Base-by-base conservation (phyloP, 805 yeast species). In the Tetrapisispora namnaoensis region DNA sequence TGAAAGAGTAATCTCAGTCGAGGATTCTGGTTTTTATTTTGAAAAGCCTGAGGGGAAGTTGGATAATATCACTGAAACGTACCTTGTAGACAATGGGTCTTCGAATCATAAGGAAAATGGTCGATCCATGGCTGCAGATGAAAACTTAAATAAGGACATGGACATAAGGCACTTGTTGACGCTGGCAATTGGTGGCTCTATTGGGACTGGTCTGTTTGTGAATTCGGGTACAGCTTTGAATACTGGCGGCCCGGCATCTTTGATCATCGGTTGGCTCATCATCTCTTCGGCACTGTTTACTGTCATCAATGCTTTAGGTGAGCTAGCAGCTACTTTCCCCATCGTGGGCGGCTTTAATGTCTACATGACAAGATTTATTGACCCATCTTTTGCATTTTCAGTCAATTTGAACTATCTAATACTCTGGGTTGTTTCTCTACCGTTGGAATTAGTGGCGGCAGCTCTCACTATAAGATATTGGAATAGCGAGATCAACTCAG, bases 201-300 rank as follows among this genome's bases (percentile, higher is more conserved):
- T 82, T 37, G 86, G 86, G 50, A 80, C 86, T 0, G 86, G 88
- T 59, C 66, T 82, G 49, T 80, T 82, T 53, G 76, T 82, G 46
- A 86, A 85, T 49, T 74, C 83, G 2, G 86, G 86, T 47, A 64
- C 73, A 38, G 77, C 83, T 0, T 68, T 83, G 52, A 61, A 62
- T 34, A 70, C 73, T 20, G 83, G 83, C 57, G 88, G 88, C 42
- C 83, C 86, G 4, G 86, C 80, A 2, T 76, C 82, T 32, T 62
- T 82, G 35, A 70, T 82, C 46, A 75, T 82, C 39, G 81, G 77
- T 51, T 76, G 80, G 70, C 56, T 65, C 18, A 65, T 79, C 36
- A 72, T 78, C 22, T 83, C 86, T 21, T 64, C 78, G 49, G 77
- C 80, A 64, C 73, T 83, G 52, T 78, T 76, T 55, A 75, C 78